Base-by-base conservation (phyloP, 768 basidiomycete species). In the Amanita exitialis region DNA sequence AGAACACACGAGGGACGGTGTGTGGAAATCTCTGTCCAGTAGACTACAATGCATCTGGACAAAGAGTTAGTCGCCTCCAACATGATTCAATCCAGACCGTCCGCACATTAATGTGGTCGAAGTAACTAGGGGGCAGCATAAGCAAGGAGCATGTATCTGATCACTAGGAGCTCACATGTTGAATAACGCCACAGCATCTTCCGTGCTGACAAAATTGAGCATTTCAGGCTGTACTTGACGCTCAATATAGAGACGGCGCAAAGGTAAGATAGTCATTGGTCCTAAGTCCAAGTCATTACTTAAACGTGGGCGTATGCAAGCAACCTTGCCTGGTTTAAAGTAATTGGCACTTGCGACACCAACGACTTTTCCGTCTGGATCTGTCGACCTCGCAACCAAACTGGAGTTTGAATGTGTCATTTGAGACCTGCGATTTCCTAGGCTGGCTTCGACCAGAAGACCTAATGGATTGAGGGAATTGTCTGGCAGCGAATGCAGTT, bases 201-300 rank as follows among this genome's bases (percentile, higher is more conserved):
- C 90, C 0, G 86, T 87, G 51, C 73, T 72, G 2, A 91, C 85
- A 56, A 95, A 94, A 56, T 74, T 90, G 36, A 97, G 72, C 82
- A 96, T 94, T 60, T 96, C 94, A 0, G 94, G 94, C 59, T 93
- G 91, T 27, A 93, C 69, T 63, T 93, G 87, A 20, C 89, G 79
- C 65, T 93, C 89, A 47, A 94, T 94, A 63, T 82, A 88, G 53
- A 92, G 65, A 47, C 88, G 73, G 27, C 89, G 79, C 38, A 93
- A 74, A 0, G 91, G 91, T 38, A 93, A 63, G 41, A 91, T 89
- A 4, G 86, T 88, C 80, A 93, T 91, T 0, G 90, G 90, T 21
- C 90, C 88, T 89, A 51, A 9, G 25, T n/a, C 18, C 41, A 32
- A 44, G 35, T 45, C 32, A 6, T 28, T 28, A n/a, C 15, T 56